Evolutionary conservation across 1,284 basidiomycete species (phyloP).

Genomic region (Spongiforma sp.): DNA sequence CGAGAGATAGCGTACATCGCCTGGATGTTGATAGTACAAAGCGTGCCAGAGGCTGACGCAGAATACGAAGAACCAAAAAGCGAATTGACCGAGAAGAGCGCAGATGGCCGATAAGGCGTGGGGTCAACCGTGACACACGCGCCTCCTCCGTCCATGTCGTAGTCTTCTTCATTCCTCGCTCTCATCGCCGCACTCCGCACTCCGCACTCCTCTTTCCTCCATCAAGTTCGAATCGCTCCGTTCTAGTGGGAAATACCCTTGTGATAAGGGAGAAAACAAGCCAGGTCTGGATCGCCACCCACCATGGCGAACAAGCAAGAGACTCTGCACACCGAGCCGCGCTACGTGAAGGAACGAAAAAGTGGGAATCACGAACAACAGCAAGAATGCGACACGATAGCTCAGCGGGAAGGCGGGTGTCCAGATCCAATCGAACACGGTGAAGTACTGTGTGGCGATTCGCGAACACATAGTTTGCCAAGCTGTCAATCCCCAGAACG

Average conservation of each 20-base stretch:
- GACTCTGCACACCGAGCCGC: conserved; percentile 1
- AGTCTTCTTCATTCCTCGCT: no score
- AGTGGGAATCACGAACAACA: conserved; percentile 16
- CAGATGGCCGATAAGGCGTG: no score
- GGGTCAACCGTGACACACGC: no score
- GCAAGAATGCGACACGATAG: conserved; percentile 24
- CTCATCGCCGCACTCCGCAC: no score
- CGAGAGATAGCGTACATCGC: conserved; percentile 20
- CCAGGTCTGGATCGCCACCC: neutral
- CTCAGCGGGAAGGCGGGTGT: conserved; percentile 22
- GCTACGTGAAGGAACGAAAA: conserved; percentile 15
- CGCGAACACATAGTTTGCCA: conserved; percentile 18
- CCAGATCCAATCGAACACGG: conserved; percentile 12
- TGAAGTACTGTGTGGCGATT: conserved; percentile 14
- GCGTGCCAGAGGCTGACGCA: conserved; percentile 15
- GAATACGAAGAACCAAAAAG: conserved; percentile 10
- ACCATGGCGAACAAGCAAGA: neutral
- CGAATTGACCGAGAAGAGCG: no score
- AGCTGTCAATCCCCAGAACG: conserved; percentile 13
- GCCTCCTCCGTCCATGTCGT: no score
- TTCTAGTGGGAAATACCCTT: conserved; percentile 14
- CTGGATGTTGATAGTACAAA: conserved; percentile 8
- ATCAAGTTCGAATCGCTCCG: conserved; percentile 10
- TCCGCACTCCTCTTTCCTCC: no score
- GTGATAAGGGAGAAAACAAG: neutral